Base-by-base conservation (phyloP, 768 basidiomycete genomes). In the Boletus sensibilis region DNA sequence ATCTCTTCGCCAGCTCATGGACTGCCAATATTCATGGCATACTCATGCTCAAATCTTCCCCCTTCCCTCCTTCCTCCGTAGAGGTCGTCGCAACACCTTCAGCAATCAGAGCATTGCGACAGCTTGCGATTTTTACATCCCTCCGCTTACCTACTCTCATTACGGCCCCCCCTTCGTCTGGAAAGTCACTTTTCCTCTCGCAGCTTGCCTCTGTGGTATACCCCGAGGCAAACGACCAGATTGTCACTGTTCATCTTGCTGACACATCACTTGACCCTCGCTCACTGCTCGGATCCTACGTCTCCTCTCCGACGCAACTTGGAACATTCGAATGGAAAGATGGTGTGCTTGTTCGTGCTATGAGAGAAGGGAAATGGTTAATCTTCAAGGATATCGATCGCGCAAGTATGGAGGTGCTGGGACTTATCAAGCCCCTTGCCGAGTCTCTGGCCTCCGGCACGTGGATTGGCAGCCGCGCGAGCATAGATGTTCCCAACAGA, bases 321-420 rank as follows among this genome's bases (percentile, higher is more conserved):
- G 96, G 96, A 6, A 85, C 84, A 2, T 99, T 99, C 64, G 92
- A 96, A 63, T 99, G 95, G 92, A 92, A 89, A 72, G 94, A 98
- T 60, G 97, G 97, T 7, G 87, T 94, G 0, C 78, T 99, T 35
- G 86, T 95, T 11, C 88, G 90, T 38, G 88, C 95, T 1, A 87
- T 98, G 81, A 80, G 84, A 40, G 87, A 92, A 64, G 97, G 97
- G 3, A 83, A 85, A 67, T 98, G 95, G 95, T 78, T 98, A 3
- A 85, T 98, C 11, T 81, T 99, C 44, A 87, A 97, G 67, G 93
- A 98, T 67, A 83, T 98, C 40, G 97, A 99, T 71, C 82, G 87
- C 45, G 96, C 88, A 18, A 92, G 91, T 60, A 86, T 78, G 57
- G 97, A 99, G 66, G 88, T 98, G 4, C 81, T 98, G 5, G 92